These are phyloP conservation scores for Acanthamoeba culbertsoni DNA, from an alignment of 208 protist species.

Conservation along the genomic window DNA sequence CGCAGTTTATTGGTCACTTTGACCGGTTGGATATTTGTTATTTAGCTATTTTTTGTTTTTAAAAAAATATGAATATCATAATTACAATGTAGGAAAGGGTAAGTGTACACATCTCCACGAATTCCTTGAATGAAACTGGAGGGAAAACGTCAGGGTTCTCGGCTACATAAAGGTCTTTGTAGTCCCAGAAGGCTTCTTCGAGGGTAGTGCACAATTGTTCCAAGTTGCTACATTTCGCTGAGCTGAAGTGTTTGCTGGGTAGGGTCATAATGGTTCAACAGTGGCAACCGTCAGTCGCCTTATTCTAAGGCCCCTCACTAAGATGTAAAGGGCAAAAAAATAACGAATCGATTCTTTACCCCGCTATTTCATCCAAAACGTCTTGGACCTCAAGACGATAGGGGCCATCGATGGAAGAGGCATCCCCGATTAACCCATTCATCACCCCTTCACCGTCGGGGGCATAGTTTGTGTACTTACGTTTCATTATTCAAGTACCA, in stretches of 20 bases:
- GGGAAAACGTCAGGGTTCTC: slow-evolving; percentile 47
- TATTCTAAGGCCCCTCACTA: background rate
- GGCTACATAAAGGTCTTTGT: slow-evolving; percentile 41
- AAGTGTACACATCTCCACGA: background rate
- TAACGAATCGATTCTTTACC: background rate
- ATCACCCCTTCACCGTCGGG: too few species aligned
- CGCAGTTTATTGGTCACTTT: too few species aligned
- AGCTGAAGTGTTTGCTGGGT: background rate
- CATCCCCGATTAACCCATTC: too few species aligned
- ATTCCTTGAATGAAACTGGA: background rate
- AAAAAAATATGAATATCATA: background rate
- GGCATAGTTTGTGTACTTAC: background rate
- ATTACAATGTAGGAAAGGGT: background rate
- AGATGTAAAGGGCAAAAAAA: background rate
- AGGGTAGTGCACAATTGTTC: slow-evolving; percentile 18
- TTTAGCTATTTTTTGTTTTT: too few species aligned
- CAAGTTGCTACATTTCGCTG: background rate
- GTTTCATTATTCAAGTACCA: background rate
- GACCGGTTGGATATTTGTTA: too few species aligned
- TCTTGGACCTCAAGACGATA: slow-evolving; percentile 14
- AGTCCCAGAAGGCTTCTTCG: slow-evolving; percentile 50
- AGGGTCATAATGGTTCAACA: too few species aligned
- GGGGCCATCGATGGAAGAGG: too few species aligned
- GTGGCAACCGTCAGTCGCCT: background rate
- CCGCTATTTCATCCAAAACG: slow-evolving; percentile 23